Percentiles rank a stretch among this genome's conserved stretches.
Evolutionary conservation across 164 flowering plant species (phyloP).

Genomic region (Vitis labrusca): DNA sequence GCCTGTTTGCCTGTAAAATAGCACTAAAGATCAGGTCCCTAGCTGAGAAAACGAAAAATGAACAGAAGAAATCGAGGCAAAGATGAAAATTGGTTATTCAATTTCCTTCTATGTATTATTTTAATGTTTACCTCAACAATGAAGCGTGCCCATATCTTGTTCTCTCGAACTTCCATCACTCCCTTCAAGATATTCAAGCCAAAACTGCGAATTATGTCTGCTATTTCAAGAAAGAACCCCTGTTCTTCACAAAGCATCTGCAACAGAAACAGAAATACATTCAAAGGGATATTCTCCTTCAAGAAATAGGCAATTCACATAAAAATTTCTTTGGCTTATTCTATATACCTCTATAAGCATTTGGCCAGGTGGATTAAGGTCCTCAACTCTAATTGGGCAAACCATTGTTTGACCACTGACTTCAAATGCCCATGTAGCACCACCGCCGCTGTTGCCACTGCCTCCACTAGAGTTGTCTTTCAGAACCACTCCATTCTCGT

Average conservation of each 20-base stretch:
- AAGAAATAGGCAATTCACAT: no score
- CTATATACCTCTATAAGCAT: slow-evolving; percentile 83
- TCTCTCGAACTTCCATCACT: slow-evolving; percentile 61
- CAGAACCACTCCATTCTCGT: slow-evolving; percentile 34
- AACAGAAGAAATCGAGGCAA: not conserved
- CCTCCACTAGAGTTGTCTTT: slow-evolving; percentile 32
- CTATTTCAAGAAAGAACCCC: slow-evolving; percentile 90
- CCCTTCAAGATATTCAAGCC: slow-evolving; percentile 86
- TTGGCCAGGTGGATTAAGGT: slow-evolving; percentile 72
- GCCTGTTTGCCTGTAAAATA: slow-evolving; percentile 54
- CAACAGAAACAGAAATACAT: slow-evolving; percentile 2
- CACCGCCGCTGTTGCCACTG: slow-evolving; percentile 21
- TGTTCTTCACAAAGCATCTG: slow-evolving; percentile 88
- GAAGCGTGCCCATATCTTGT: slow-evolving; percentile 81
- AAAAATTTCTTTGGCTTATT: not conserved
- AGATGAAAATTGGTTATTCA: not conserved
- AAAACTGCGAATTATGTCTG: slow-evolving; percentile 67
- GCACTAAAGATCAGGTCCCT: not conserved
- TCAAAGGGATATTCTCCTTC: not conserved
- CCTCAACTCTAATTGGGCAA: slow-evolving; percentile 84
- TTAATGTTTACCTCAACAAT: slow-evolving; percentile 64
- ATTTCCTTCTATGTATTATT: not conserved
- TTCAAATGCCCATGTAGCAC: slow-evolving; percentile 82
- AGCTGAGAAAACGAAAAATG: not conserved
- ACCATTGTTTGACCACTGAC: slow-evolving; percentile 58